Percentiles rank a stretch among this genome's conserved stretches.
These are phyloP conservation scores for Chrysosporium queenslandicum DNA, from an alignment of 2,329 filamentous ascomycete genomes.

Conservation along the genomic window DNA sequence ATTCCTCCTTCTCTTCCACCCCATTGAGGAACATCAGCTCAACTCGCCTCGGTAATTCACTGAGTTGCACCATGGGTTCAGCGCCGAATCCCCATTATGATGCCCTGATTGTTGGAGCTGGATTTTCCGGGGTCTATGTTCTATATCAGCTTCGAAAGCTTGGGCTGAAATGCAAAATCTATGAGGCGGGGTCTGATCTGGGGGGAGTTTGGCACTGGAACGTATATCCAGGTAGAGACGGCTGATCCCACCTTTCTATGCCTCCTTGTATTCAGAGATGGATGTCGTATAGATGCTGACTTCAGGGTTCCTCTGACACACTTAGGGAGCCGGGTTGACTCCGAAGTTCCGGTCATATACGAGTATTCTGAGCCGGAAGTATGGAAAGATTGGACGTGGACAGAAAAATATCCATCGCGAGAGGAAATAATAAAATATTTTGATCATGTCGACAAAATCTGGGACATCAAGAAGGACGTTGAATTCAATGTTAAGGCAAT, in stretches of 20 bases:
- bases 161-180: constrained; percentile 42
- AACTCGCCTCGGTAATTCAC: background rate
- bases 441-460: constrained; percentile 37
- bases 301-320: background rate
- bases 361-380: constrained; percentile 44
- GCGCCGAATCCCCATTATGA: constrained; percentile 16
- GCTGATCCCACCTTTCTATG: background rate
- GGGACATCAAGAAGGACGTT: constrained; percentile 38
- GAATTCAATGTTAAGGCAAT: constrained; percentile 39
- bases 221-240: constrained; percentile 41
- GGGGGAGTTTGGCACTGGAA: constrained; percentile 51
- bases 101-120: constrained; percentile 25
- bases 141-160: constrained; percentile 44
- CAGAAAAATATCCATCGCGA: constrained; percentile 23
- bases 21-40: background rate
- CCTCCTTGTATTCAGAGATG: background rate
- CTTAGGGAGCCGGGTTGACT: constrained; percentile 44
- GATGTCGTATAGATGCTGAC: background rate
- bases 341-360: constrained; percentile 43
- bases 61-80: constrained; percentile 1
- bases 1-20: background rate
- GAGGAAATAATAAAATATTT: constrained; percentile 41
- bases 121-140: constrained; percentile 40
- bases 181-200: constrained; percentile 44
- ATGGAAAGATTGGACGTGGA: constrained; percentile 40